These are phyloP conservation scores for Trypanosoma vivax DNA, from an alignment of 208 protist genomes.

Conservation along the genomic window DNA sequence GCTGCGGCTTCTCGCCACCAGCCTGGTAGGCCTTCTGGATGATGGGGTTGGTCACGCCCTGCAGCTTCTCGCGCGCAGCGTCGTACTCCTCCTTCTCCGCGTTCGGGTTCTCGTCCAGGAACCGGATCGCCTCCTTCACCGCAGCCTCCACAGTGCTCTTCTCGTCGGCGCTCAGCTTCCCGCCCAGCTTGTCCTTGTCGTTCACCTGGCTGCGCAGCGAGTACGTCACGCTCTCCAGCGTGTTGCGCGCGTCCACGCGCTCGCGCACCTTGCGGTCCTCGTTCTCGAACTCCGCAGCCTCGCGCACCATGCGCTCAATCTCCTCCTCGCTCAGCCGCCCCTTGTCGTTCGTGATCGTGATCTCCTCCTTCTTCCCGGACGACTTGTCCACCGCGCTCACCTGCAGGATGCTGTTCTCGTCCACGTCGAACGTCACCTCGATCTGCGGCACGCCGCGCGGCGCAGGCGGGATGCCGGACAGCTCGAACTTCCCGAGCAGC, in stretches of 20 bases:
- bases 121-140: constrained; percentile 90
- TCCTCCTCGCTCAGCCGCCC: constrained; percentile 91
- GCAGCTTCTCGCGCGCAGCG: constrained; percentile 83
- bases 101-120: constrained; percentile 93
- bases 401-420: constrained; percentile 7
- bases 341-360: constrained; percentile 86
- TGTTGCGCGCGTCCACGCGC: constrained; percentile 84
- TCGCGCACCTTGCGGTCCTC: constrained; percentile 5
- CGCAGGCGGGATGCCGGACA: constrained; percentile 95
- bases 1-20: constrained; percentile 22
- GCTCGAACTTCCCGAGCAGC: constrained; percentile 96
- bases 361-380: constrained; percentile 5
- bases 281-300: constrained; percentile 4
- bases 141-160: constrained; percentile 80
- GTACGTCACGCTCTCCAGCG: constrained; percentile 95
- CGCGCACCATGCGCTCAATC: constrained; percentile 92
- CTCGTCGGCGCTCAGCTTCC: constrained; percentile 89
- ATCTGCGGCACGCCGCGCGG: constrained; percentile 2
- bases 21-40: constrained; percentile 87
- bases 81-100: constrained; percentile 94
- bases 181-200: constrained; percentile 87
- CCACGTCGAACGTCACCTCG: constrained; percentile 4
- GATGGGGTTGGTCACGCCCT: constrained; percentile 93
- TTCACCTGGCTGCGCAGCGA: constrained; percentile 93
- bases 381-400: constrained; percentile 4